A percentile compares a stretch with the other conserved stretches of the same genome.
These are phyloP conservation scores for Rehmannia glutinosa DNA, from an alignment of 257 asterid genomes.

Conservation along the genomic window DNA sequence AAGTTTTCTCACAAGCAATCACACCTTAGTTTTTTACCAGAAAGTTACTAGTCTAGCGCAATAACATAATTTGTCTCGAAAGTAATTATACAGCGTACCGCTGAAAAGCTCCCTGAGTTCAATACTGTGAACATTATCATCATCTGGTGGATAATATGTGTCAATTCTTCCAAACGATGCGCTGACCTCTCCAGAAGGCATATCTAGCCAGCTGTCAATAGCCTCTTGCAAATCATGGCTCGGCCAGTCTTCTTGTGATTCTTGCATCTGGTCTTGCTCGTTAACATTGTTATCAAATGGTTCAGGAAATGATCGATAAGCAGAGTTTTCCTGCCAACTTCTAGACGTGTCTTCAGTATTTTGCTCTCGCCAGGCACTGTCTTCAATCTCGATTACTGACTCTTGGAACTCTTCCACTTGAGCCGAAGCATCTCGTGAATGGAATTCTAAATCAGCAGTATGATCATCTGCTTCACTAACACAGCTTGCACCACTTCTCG, in stretches of 20 bases:
- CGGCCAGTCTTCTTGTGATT: conserved; percentile 53
- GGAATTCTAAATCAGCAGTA: too few relatives aligned
- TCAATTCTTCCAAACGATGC: conserved; percentile 43
- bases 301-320: conserved; percentile 31
- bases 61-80: neutral
- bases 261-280: conserved; percentile 41
- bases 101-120: conserved; percentile 87
- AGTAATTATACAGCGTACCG: conserved; percentile 36
- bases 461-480: too few relatives aligned
- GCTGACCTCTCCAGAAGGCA: too few relatives aligned
- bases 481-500: too few relatives aligned
- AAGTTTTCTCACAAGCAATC: too few relatives aligned
- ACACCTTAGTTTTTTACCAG: neutral
- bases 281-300: conserved; percentile 28
- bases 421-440: conserved; percentile 37
- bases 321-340: too few relatives aligned
- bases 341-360: too few relatives aligned
- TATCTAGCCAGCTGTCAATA: conserved; percentile 62
- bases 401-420: conserved; percentile 38
- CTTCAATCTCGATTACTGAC: conserved; percentile 32
- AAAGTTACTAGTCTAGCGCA: neutral
- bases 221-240: conserved; percentile 53
- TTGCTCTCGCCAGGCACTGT: too few relatives aligned
- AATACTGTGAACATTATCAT: conserved; percentile 50
- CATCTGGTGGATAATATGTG: conserved; percentile 42